Evolutionary conservation across 352 stramenopile genomes (phyloP), one percentile per base, ranked within the genome.

Genomic region (Phytophthora nicotianae): DNA sequence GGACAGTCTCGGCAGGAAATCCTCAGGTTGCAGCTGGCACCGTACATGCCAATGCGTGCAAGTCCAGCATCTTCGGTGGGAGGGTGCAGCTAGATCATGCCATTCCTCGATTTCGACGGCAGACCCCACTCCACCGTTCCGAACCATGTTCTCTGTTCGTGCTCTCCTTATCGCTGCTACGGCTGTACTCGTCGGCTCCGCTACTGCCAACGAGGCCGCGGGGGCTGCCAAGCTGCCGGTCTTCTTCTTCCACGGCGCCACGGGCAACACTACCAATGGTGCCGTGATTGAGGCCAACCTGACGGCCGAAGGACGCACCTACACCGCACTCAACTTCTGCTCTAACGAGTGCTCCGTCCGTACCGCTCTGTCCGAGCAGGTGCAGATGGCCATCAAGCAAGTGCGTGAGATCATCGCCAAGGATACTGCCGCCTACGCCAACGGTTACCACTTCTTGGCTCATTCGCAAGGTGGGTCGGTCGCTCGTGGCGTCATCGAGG

Each of bases 181-280:
- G 7, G 32, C 37, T 26, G 60, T 50, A 8, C n/a, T 73, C 8
- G 53, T 69, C 17, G 54, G 59, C 20, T 59, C 53, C 19, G 45
- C 50, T 47, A 27, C 53, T 19, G 58, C 50, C 37, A 62, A 43
- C 11, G 59, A 73, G 16, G 59, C 65, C 48, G 46, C 64, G 70
- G 83, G 4, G 9, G 57, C n/a, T 10, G 16, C 43, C 45, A 68
- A 67, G 33, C 68, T 88, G 11, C 78, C 78, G 0, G 70, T 83
- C 2, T 68, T 85, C 58, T 87, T 83, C 56, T 85, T 85, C 60
- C 77, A 85, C 62, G 77, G 77, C 5, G 65, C 71, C 5, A 79
- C 64, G 1, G 57, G 59, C 13, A 75, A 77, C 46, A 59, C 58
- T 11, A 67, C 59, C 17, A 68, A 74, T 35, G 78, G 62, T 4